A percentile compares a stretch with the other conserved stretches of the same genome.
phyloP scores from a whole-genome alignment of 2,329 filamentous ascomycete species.

The Fusarium sp. region DNA sequence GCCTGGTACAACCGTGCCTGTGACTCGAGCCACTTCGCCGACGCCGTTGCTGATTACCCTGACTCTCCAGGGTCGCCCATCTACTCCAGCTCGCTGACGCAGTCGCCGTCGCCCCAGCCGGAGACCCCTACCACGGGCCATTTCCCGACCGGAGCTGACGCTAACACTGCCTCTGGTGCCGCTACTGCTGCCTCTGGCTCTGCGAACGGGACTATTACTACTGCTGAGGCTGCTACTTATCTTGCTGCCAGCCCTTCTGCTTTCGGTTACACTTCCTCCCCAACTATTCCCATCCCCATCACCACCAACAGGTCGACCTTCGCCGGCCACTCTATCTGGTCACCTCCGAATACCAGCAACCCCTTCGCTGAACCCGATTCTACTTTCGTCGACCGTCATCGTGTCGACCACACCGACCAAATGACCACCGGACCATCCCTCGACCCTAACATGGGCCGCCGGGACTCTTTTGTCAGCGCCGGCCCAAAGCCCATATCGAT shows the following conservation, averaged over 20 bases:
- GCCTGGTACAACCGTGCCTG: slow-evolving; percentile 32
- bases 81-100: slow-evolving; percentile 51
- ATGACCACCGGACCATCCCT: slow-evolving; percentile 72
- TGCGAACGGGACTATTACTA: slow-evolving; percentile 42
- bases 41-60: slow-evolving; percentile 44
- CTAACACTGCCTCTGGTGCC: slow-evolving; percentile 44
- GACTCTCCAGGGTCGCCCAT: slow-evolving; percentile 51
- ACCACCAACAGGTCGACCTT: slow-evolving; percentile 25
- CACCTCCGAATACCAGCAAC: slow-evolving; percentile 22
- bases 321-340: slow-evolving; percentile 1
- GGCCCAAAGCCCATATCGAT: slow-evolving; percentile 76
- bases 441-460: slow-evolving; percentile 68
- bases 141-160: slow-evolving; percentile 43
- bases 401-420: slow-evolving; percentile 50
- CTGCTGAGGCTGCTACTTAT: slow-evolving; percentile 39
- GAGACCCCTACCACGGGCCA: slow-evolving; percentile 47
- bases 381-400: slow-evolving; percentile 40
- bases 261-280: slow-evolving; percentile 34
- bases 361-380: slow-evolving; percentile 43
- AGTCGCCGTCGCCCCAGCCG: slow-evolving; percentile 53
- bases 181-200: slow-evolving; percentile 41
- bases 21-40: slow-evolving; percentile 43
- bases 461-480: slow-evolving; percentile 75
- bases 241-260: slow-evolving; percentile 30
- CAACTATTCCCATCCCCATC: slow-evolving; percentile 51